Conservation (phyloP, 2,329 filamentous ascomycete genomes). For the Stemphylium lycopersici region DNA sequence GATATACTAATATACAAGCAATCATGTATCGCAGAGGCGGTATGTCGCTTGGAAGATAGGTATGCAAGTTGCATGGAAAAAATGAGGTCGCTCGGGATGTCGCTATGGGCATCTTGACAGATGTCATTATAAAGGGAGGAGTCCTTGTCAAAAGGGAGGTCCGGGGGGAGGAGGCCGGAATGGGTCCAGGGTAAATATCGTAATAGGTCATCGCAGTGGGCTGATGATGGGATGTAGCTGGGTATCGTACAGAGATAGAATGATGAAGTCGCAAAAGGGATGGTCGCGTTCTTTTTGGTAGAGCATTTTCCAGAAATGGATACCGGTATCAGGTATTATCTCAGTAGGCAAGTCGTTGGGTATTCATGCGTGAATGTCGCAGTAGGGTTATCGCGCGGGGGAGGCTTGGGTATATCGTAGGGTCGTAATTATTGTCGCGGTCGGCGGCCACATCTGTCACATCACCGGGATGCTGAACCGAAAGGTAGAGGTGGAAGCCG, state of each 20-base stretch:
- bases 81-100: slow-evolving; percentile 19
- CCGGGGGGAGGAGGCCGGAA: background rate
- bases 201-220: slow-evolving; percentile 17
- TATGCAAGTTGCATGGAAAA: slow-evolving; percentile 13
- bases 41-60: background rate
- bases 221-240: slow-evolving; percentile 2
- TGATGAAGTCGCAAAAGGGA: slow-evolving; percentile 11
- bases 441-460: slow-evolving; percentile 20
- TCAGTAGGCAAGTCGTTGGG: slow-evolving; percentile 21
- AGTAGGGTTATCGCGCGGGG: slow-evolving; percentile 17
- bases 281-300: slow-evolving; percentile 4
- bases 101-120: slow-evolving; percentile 29
- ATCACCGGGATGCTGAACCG: slow-evolving; percentile 31
- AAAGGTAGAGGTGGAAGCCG: slow-evolving; percentile 28
- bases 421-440: slow-evolving; percentile 14
- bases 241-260: slow-evolving; percentile 9
- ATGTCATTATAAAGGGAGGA: slow-evolving; percentile 8
- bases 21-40: too few species aligned
- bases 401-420: slow-evolving; percentile 8
- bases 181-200: slow-evolving; percentile 12
- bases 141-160: background rate
- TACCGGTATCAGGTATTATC: slow-evolving; percentile 19
- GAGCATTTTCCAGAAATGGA: slow-evolving; percentile 23
- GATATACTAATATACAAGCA: too few species aligned
- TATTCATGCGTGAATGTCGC: slow-evolving; percentile 1